Evolutionary conservation across 371 early-diverging fungal genomes (phyloP).

Genomic region (Scutellospora calospora): DNA sequence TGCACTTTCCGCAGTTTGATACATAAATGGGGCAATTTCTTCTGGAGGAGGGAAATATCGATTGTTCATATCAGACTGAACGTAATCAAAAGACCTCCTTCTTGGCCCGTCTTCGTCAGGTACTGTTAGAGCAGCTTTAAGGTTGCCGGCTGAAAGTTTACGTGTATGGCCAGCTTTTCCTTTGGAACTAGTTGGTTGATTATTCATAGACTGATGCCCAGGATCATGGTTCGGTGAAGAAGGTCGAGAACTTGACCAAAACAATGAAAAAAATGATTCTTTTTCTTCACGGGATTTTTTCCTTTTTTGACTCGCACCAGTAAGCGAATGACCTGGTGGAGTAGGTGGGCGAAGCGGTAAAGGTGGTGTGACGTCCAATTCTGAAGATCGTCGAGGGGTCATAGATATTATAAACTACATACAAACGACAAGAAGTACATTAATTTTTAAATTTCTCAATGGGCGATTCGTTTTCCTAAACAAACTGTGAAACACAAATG

Average conservation of each 20-base stretch:
- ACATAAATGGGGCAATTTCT: constrained; percentile 41
- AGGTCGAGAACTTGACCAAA: constrained; percentile 33
- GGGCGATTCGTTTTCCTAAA: too few relatives aligned
- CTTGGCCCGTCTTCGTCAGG: constrained; percentile 22
- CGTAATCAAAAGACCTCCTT: constrained; percentile 40
- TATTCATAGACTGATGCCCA: constrained; percentile 6
- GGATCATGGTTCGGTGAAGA: constrained; percentile 29
- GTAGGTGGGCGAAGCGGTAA: constrained; percentile 18
- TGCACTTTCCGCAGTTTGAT: constrained; percentile 17
- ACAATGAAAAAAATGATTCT: constrained; percentile 30
- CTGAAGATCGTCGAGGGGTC: constrained; percentile 39
- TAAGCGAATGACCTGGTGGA: neutral
- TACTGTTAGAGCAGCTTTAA: constrained; percentile 10
- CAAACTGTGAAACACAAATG: too few relatives aligned
- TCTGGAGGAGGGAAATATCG: constrained; percentile 27
- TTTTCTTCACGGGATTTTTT: constrained; percentile 42
- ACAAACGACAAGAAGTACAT: neutral
- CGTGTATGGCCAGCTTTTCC: constrained; percentile 12
- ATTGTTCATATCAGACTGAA: constrained; percentile 7
- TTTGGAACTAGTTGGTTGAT: constrained; percentile 1
- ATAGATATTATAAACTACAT: constrained; percentile 5
- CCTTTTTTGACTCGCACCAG: neutral
- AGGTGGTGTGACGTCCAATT: constrained; percentile 32
- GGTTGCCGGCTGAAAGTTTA: constrained; percentile 35
- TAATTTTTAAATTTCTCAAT: too few relatives aligned